These are phyloP conservation scores for Ceratocystis colombiana DNA, from an alignment of 2,329 filamentous ascomycete genomes.

Conservation along the genomic window DNA sequence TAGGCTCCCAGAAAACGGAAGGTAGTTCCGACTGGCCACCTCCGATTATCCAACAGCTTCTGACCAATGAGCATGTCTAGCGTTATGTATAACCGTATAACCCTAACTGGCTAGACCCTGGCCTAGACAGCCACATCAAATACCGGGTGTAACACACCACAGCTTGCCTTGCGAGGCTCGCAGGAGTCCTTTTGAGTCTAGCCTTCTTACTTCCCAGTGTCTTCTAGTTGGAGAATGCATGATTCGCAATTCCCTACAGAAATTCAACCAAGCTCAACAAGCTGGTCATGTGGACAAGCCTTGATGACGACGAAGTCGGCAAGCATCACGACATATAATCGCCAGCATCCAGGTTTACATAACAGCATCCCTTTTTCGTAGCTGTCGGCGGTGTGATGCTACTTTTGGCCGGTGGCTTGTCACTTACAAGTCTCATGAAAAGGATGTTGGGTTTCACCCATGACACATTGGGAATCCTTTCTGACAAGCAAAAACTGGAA, in stretches of 20 bases:
- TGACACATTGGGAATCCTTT: constrained; percentile 17
- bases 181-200: background rate
- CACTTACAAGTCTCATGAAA: constrained; percentile 4
- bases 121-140: background rate
- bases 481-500: constrained; percentile 14
- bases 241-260: background rate
- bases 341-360: background rate
- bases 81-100: background rate
- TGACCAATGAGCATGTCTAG: background rate
- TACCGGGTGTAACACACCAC: constrained; percentile 8
- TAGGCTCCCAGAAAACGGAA: background rate
- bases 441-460: background rate
- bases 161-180: background rate
- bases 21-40: background rate
- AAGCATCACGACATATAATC: constrained; percentile 3
- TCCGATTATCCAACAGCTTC: background rate
- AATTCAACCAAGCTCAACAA: background rate
- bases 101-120: background rate
- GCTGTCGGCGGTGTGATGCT: background rate
- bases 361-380: background rate
- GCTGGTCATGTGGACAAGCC: constrained; percentile 2
- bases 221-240: background rate
- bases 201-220: background rate
- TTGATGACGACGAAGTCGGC: constrained; percentile 16
- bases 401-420: background rate